Percentiles rank a stretch among this genome's conserved stretches.
These are phyloP conservation scores for Aspergillus texensis DNA, from an alignment of 2,329 filamentous ascomycete species.

Conservation along the genomic window DNA sequence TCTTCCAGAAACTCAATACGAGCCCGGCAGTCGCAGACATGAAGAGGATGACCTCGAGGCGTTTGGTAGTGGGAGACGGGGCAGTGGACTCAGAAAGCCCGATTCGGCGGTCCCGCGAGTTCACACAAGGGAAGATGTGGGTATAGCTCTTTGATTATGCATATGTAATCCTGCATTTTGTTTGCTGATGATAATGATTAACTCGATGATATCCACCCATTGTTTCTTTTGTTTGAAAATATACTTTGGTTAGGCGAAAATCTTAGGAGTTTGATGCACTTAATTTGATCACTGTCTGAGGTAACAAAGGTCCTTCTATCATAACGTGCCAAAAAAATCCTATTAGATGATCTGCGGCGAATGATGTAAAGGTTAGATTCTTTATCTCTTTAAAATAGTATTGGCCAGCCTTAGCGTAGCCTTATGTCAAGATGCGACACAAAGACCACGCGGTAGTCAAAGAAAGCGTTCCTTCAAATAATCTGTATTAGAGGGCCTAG, in stretches of 20 bases:
- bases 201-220: neutral
- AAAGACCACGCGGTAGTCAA: neutral
- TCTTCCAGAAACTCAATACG: slow-evolving; percentile 1
- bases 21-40: neutral
- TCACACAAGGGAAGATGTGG: slow-evolving; percentile 3
- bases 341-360: neutral
- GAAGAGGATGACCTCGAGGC: neutral
- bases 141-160: neutral
- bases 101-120: slow-evolving; percentile 3
- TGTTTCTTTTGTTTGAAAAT: neutral
- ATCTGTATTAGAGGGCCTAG: neutral
- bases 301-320: too few species aligned
- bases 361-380: neutral
- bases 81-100: neutral
- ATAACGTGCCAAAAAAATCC: neutral
- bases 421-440: neutral
- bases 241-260: neutral
- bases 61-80: neutral
- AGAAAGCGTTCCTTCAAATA: neutral
- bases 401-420: neutral
- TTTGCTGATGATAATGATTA: neutral
- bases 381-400: neutral
- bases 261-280: neutral
- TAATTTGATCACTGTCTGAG: neutral
- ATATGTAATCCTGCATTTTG: neutral